These are phyloP conservation scores for Yamadazyma olivae DNA, from an alignment of 805 yeast genomes.

Conservation along the genomic window DNA sequence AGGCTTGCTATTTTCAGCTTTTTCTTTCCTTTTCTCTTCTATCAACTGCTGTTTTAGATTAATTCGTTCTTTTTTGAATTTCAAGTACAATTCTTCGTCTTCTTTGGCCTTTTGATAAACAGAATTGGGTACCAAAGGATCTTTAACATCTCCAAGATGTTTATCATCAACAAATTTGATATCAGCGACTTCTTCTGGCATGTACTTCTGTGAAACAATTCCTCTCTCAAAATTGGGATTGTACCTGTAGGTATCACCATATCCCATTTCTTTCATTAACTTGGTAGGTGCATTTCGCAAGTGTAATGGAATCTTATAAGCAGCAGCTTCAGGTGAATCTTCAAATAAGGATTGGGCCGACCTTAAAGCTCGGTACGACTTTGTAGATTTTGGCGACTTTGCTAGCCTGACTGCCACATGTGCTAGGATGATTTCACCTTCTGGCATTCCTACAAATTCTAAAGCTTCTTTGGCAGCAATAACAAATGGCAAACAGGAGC, in stretches of 20 bases:
- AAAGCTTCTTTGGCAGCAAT: slow-evolving; percentile 82
- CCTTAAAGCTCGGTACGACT: slow-evolving; percentile 78
- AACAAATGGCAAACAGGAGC: slow-evolving; percentile 81
- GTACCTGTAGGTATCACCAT: slow-evolving; percentile 81
- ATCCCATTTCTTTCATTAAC: slow-evolving; percentile 86
- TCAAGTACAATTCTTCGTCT: slow-evolving; percentile 17
- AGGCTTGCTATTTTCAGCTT: neutral
- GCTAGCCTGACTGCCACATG: slow-evolving; percentile 94
- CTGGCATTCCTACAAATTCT: slow-evolving; percentile 92
- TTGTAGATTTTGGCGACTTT: slow-evolving; percentile 79
- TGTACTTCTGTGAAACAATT: slow-evolving; percentile 64
- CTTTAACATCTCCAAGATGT: slow-evolving; percentile 48
- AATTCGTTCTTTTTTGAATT: slow-evolving; percentile 14
- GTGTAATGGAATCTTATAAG: slow-evolving; percentile 74
- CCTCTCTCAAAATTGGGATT: slow-evolving; percentile 81
- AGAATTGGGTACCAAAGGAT: slow-evolving; percentile 14
- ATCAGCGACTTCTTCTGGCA: slow-evolving; percentile 58
- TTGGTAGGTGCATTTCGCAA: slow-evolving; percentile 92
- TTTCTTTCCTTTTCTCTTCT: too few relatives aligned
- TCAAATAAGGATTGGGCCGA: slow-evolving; percentile 57
- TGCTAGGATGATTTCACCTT: slow-evolving; percentile 82
- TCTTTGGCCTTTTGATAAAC: slow-evolving; percentile 12
- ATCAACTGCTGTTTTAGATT: slow-evolving; percentile 8
- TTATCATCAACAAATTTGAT: slow-evolving; percentile 48
- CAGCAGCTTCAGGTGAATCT: slow-evolving; percentile 55